Conservation (phyloP, 208 protist genomes). For the Trypanosoma avium region DNA sequence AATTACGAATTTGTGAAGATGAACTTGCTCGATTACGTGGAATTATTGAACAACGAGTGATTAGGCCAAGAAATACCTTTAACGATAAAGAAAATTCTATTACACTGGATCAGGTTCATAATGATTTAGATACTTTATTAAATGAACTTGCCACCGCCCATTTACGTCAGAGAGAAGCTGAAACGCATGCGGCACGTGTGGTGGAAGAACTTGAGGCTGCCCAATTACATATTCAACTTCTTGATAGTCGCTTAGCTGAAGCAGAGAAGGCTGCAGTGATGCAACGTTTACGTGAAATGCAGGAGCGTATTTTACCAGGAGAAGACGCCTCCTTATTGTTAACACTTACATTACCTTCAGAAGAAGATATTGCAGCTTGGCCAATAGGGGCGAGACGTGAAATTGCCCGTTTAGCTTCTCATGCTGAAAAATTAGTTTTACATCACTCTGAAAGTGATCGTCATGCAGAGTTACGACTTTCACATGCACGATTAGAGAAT, state of each 20-base stretch:
- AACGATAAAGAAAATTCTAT: background rate
- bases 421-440: constrained; percentile 46
- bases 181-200: constrained; percentile 54
- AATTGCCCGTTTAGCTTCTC: constrained; percentile 41
- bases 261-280: constrained; percentile 54
- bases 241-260: constrained; percentile 74
- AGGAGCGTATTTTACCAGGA: background rate
- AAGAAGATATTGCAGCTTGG: constrained; percentile 37
- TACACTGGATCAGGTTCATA: constrained; percentile 17
- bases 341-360: constrained; percentile 18
- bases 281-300: constrained; percentile 35
- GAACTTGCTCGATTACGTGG: constrained; percentile 67
- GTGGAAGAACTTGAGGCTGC: constrained; percentile 62
- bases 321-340: background rate
- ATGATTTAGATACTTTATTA: constrained; percentile 34
- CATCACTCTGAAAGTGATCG: constrained; percentile 58
- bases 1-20: constrained; percentile 75
- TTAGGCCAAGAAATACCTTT: constrained; percentile 25
- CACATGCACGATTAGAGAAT: constrained; percentile 46
- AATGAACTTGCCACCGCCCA: constrained; percentile 63
- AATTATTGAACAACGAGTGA: constrained; percentile 54
- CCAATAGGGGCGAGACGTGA: constrained; percentile 44
- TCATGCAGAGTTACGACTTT: constrained; percentile 41
- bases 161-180: constrained; percentile 63
- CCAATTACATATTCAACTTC: constrained; percentile 65